Conservation (phyloP, 2,329 filamentous ascomycete species). For the Aspergillus aculeatus region DNA sequence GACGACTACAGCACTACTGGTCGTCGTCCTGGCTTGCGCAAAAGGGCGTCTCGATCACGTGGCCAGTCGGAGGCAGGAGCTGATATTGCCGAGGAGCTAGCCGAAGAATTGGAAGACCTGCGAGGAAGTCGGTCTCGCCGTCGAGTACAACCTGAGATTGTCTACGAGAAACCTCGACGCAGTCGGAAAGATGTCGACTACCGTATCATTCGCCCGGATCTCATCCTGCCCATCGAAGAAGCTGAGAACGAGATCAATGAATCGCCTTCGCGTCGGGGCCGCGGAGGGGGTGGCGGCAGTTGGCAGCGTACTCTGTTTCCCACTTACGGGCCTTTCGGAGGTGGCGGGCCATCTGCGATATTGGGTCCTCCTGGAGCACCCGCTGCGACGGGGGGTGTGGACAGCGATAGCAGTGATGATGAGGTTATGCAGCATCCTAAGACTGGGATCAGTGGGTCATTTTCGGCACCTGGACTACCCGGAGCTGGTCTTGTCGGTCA, state of each 20-base stretch:
- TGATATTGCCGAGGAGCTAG: constrained; percentile 56
- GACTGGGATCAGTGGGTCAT: constrained; percentile 63
- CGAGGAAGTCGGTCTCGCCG: constrained; percentile 47
- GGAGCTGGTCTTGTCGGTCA: constrained; percentile 58
- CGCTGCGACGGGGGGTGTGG: constrained; percentile 74
- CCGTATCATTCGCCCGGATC: constrained; percentile 75
- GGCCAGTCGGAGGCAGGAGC: constrained; percentile 47
- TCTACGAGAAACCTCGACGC: constrained; percentile 52
- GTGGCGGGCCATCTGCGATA: constrained; percentile 68
- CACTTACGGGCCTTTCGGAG: constrained; percentile 89
- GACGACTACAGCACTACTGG: constrained; percentile 49
- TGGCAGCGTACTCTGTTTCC: constrained; percentile 85
- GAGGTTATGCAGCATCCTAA: constrained; percentile 68
- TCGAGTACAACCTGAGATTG: constrained; percentile 34
- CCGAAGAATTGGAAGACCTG: constrained; percentile 57
- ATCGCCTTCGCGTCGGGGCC: constrained; percentile 66
- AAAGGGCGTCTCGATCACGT: constrained; percentile 49
- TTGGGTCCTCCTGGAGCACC: constrained; percentile 67
- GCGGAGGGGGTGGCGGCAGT: constrained; percentile 56
- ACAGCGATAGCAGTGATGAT: constrained; percentile 96
- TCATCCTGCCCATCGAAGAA: constrained; percentile 69
- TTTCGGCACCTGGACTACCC: constrained; percentile 48
- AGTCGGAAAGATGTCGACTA: constrained; percentile 74
- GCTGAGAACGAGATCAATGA: constrained; percentile 67
- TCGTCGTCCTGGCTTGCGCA: constrained; percentile 54